These are phyloP conservation scores for Piloderma croceum DNA, from an alignment of 768 basidiomycete genomes.

Conservation along the genomic window DNA sequence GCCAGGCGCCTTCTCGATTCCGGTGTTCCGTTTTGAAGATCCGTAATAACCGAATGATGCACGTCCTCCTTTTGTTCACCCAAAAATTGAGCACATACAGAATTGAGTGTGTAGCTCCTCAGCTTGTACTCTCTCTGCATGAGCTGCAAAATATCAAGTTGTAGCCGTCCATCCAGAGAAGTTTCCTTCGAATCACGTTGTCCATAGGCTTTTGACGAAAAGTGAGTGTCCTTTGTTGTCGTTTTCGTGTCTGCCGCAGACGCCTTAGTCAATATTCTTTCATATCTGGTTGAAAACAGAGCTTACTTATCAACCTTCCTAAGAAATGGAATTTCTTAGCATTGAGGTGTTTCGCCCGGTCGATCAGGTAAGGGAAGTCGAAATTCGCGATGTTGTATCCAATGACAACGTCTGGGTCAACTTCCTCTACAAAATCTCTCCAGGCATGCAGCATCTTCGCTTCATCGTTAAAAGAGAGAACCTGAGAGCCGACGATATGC, in stretches of 20 bases:
- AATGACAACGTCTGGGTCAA: conserved; percentile 93
- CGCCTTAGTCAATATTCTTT: too few relatives aligned
- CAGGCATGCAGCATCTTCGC: conserved; percentile 69
- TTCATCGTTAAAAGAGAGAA: conserved; percentile 78
- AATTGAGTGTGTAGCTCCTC: conserved; percentile 94
- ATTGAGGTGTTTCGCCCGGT: conserved; percentile 83
- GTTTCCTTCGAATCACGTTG: conserved; percentile 96
- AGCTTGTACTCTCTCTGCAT: conserved; percentile 99
- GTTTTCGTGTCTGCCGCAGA: conserved; percentile 68
- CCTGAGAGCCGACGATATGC: conserved; percentile 96
- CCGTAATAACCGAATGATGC: conserved; percentile 96
- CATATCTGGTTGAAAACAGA: not conserved
- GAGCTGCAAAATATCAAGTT: conserved; percentile 92
- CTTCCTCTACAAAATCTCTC: conserved; percentile 83
- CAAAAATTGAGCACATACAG: conserved; percentile 95
- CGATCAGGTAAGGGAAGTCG: conserved; percentile 94
- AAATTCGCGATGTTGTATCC: conserved; percentile 94
- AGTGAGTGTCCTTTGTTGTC: conserved; percentile 88
- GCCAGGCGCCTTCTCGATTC: conserved; percentile 90
- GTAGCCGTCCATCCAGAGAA: conserved; percentile 82
- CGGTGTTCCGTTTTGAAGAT: conserved; percentile 92
- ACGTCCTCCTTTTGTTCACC: conserved; percentile 99
- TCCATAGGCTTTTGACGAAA: conserved; percentile 96
- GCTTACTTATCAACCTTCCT: conserved; percentile 69
- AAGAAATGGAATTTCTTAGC: conserved; percentile 62